Base-by-base conservation (phyloP, 768 basidiomycete species). In the Kondoa subrosea region DNA sequence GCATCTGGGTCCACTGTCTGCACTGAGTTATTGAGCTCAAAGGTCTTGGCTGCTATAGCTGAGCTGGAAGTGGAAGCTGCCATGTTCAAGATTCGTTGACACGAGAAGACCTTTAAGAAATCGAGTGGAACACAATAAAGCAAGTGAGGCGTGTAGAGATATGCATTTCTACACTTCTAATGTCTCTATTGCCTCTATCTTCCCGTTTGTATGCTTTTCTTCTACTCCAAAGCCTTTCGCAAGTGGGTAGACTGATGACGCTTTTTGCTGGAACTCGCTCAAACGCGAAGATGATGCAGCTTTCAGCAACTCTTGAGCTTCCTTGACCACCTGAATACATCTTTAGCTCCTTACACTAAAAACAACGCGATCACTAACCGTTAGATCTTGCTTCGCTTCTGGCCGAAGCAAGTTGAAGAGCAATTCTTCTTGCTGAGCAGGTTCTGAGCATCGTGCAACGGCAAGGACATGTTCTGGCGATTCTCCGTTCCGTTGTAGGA, bases 1-100 rank as follows among this genome's bases (percentile, higher is more conserved):
- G 61, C 64, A 56, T 67, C 66, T 34, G 40, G 33, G 57, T 69
- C 58, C 8, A 70, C 63, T 17, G 56, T 34, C 66, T 71, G 71
- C 62, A 80, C 73, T 66, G 77, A 72, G 71, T 79, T 80, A 66
- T 73, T 72, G 61, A 80, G 69, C 74, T 78, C 77, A 69, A 78
- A 80, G 1, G 78, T 78, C 72, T 77, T 76, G 57, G 73, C 72
- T 3, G 74, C 74, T 15, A 57, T 65, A 25, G 63, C 26, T 33
- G 63, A 4, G 14, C 12, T 8, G 25, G 16, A 4, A 29, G 50
- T 76, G 34, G 65, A 32, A 21, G 27, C n/a, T 17, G 17, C 56
- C 34, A 15, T n/a, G 27, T 4, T n/a, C 15, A 4, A 64, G 16
- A 26, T 61, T 27, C n/a, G 30, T 34, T 40, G 25, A 21, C 21